Percentiles rank a stretch among this genome's conserved stretches.
Conservation (phyloP, 2,329 filamentous ascomycete genomes). For the Erysiphe neolycopersici region DNA sequence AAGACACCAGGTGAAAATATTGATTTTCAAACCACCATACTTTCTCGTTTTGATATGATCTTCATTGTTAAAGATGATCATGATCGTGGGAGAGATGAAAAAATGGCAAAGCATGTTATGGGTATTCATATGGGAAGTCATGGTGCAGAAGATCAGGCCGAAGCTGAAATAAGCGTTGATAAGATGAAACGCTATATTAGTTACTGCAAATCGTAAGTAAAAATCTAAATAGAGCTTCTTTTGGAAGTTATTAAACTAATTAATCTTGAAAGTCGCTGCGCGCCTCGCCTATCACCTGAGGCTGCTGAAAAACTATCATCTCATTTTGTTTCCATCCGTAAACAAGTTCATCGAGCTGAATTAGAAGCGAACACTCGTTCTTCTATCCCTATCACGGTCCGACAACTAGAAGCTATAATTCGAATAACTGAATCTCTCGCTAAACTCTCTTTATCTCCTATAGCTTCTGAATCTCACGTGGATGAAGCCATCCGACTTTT, state of each 20-base stretch:
- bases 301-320: conserved; percentile 90
- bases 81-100: conserved; percentile 66
- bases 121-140: conserved; percentile 83
- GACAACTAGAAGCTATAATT: conserved; percentile 88
- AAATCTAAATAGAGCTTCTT: not conserved
- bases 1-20: conserved; percentile 97
- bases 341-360: conserved; percentile 79
- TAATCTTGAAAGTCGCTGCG: conserved; percentile 41
- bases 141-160: conserved; percentile 52
- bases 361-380: conserved; percentile 72
- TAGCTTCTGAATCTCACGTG: conserved; percentile 76
- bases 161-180: conserved; percentile 77
- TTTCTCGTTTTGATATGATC: conserved; percentile 98
- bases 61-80: conserved; percentile 97
- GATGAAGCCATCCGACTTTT: conserved; percentile 95
- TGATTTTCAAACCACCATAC: conserved; percentile 93
- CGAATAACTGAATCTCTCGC: conserved; percentile 91
- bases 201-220: conserved; percentile 72
- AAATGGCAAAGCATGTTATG: conserved; percentile 92
- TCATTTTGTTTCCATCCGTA: conserved; percentile 87
- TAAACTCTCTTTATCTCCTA: conserved; percentile 61
- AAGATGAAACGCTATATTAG: conserved; percentile 96
- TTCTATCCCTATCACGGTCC: conserved; percentile 89
- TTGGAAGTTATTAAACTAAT: not conserved
- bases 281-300: conserved; percentile 67